phyloP scores from a whole-genome alignment of 2,329 filamentous ascomycete species.

The Penicillium sp. region DNA sequence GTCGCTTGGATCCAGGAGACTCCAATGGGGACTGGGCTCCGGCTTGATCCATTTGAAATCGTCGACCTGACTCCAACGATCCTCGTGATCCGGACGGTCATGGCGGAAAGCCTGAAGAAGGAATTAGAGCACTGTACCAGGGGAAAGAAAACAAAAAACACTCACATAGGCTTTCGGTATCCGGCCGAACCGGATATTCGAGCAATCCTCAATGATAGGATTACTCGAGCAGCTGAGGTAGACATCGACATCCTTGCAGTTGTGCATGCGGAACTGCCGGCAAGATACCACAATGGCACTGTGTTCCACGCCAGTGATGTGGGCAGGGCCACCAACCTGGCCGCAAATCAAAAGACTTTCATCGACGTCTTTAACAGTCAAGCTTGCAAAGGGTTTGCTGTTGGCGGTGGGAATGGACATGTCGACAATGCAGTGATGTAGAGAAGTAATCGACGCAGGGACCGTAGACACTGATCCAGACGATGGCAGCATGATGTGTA shows the following conservation, averaged over 20 bases:
- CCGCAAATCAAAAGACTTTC: constrained; percentile 72
- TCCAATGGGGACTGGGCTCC: constrained; percentile 86
- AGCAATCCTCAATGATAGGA: constrained; percentile 91
- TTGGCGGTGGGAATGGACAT: constrained; percentile 62
- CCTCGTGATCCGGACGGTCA: constrained; percentile 40
- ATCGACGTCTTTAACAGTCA: constrained; percentile 65
- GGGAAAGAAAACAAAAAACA: constrained; percentile 12
- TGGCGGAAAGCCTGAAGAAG: constrained; percentile 28
- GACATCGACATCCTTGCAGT: constrained; percentile 72
- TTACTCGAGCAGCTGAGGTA: constrained; percentile 78
- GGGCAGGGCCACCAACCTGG: constrained; percentile 71
- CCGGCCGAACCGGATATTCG: constrained; percentile 70
- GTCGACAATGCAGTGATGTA: constrained; percentile 71
- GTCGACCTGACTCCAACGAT: constrained; percentile 85
- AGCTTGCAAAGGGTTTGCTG: constrained; percentile 64
- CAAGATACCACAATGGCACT: constrained; percentile 74
- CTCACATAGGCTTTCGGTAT: constrained; percentile 67
- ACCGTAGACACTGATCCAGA: constrained; percentile 67
- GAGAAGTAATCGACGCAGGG: constrained; percentile 66
- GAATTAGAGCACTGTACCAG: constrained; percentile 4
- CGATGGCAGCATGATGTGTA: constrained; percentile 72
- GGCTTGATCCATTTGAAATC: constrained; percentile 97
- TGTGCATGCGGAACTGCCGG: constrained; percentile 89
- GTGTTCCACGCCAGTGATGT: constrained; percentile 70
- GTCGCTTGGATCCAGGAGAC: constrained; percentile 57